Conservation (phyloP, 345 rosid genomes). For the Syzygium oleosum region DNA sequence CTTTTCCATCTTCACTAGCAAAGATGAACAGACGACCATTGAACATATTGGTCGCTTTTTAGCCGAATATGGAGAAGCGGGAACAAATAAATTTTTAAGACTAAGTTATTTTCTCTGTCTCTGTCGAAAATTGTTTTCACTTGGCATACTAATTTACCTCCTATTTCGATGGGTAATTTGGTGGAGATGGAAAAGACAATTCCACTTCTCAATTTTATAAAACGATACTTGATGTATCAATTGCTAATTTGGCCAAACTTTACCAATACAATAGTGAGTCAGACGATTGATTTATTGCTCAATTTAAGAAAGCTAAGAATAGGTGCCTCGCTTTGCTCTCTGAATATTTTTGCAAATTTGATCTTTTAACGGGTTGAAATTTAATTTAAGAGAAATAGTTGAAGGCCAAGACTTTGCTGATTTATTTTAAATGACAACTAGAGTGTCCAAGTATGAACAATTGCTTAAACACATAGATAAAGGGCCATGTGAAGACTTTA, state of each 20-base stretch:
- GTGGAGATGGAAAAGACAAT: neutral
- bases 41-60: neutral
- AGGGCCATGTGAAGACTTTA: neutral
- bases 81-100: neutral
- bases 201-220: neutral
- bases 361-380: neutral
- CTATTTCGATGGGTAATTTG: neutral
- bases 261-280: neutral
- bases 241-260: accelerated
- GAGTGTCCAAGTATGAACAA: neutral
- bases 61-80: neutral
- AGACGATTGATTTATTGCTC: neutral
- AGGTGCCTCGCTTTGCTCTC: neutral
- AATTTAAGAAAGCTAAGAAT: neutral
- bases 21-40: neutral
- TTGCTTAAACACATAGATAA: neutral
- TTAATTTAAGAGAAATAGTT: neutral
- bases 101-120: neutral
- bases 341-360: neutral
- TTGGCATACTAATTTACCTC: neutral
- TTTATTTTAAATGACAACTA: neutral
- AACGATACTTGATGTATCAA: too few relatives aligned
- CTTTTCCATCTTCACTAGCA: neutral
- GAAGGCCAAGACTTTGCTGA: neutral
- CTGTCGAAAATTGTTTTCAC: neutral